Evolutionary conservation across 441 rosid species (phyloP).

Genomic region (Eruca vesicaria): DNA sequence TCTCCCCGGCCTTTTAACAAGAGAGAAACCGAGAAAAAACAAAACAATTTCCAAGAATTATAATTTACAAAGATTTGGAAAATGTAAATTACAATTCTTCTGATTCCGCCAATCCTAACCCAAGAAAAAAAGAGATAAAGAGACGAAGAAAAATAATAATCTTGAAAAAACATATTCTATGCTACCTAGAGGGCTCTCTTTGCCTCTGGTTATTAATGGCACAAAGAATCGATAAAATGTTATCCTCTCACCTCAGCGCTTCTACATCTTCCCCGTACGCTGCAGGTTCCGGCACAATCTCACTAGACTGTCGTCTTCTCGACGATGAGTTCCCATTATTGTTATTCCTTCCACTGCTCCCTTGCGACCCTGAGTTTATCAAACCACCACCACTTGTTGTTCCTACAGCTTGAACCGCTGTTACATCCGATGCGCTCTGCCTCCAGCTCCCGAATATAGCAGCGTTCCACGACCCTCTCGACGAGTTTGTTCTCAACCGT

Average conservation of each 20-base stretch:
- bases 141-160: slow-evolving; percentile 19
- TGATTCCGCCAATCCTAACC: slow-evolving; percentile 26
- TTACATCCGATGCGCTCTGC: slow-evolving; percentile 67
- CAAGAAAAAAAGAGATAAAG: background rate
- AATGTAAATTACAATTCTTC: slow-evolving; percentile 20
- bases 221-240: slow-evolving; percentile 51
- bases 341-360: slow-evolving; percentile 67
- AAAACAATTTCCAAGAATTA: slow-evolving; percentile 26
- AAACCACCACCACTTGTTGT: slow-evolving; percentile 40
- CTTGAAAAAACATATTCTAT: slow-evolving; percentile 5
- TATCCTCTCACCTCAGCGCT: background rate
- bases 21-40: slow-evolving; percentile 14
- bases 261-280: slow-evolving; percentile 53
- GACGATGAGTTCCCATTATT: slow-evolving; percentile 72
- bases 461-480: slow-evolving; percentile 90
- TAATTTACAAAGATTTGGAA: slow-evolving; percentile 27
- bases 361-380: slow-evolving; percentile 64
- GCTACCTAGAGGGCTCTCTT: slow-evolving; percentile 34
- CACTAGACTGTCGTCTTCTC: slow-evolving; percentile 61
- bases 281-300: slow-evolving; percentile 83
- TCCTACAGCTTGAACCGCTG: slow-evolving; percentile 47
- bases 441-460: slow-evolving; percentile 92
- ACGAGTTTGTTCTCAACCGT: slow-evolving; percentile 74
- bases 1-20: background rate
- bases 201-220: slow-evolving; percentile 55